These are phyloP conservation scores for Phylloporus rhodoxanthus DNA, from an alignment of 768 basidiomycete species.

Conservation along the genomic window DNA sequence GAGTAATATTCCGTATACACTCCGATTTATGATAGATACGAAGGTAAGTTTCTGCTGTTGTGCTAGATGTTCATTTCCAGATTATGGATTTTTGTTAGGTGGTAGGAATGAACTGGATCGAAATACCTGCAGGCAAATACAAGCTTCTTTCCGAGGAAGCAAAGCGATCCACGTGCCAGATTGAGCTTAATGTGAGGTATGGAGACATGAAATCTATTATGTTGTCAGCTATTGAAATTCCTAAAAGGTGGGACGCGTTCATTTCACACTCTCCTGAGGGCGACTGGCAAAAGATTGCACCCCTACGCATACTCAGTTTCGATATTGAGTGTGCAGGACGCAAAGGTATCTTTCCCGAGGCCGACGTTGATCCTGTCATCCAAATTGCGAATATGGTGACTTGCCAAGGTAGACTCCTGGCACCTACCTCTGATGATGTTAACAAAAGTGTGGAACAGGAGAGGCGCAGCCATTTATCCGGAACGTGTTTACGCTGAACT, in stretches of 20 bases:
- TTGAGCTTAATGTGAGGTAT: slow-evolving; percentile 77
- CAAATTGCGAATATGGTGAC: slow-evolving; percentile 99
- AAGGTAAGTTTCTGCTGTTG: slow-evolving; percentile 46
- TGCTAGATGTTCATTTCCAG: background rate
- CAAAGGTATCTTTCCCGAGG: slow-evolving; percentile 95
- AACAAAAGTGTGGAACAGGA: slow-evolving; percentile 45
- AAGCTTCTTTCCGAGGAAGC: slow-evolving; percentile 47
- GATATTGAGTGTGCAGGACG: slow-evolving; percentile 99
- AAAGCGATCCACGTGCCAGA: slow-evolving; percentile 79
- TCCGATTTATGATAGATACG: slow-evolving; percentile 98
- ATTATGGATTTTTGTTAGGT: slow-evolving; percentile 44
- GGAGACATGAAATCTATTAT: slow-evolving; percentile 12
- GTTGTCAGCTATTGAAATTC: slow-evolving; percentile 4
- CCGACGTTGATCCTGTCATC: slow-evolving; percentile 87
- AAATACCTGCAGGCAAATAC: slow-evolving; percentile 82
- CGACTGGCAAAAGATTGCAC: slow-evolving; percentile 87
- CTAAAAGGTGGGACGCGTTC: slow-evolving; percentile 69
- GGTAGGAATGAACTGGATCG: slow-evolving; percentile 99
- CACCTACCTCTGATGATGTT: background rate
- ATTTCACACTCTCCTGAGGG: slow-evolving; percentile 91
- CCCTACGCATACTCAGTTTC: slow-evolving; percentile 90
- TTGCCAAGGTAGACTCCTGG: slow-evolving; percentile 63
- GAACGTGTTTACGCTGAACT: slow-evolving; percentile 93
- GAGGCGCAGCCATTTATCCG: slow-evolving; percentile 91
- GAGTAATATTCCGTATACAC: slow-evolving; percentile 85